Conservation (phyloP, 768 basidiomycete genomes). For the Mycena maculata region DNA sequence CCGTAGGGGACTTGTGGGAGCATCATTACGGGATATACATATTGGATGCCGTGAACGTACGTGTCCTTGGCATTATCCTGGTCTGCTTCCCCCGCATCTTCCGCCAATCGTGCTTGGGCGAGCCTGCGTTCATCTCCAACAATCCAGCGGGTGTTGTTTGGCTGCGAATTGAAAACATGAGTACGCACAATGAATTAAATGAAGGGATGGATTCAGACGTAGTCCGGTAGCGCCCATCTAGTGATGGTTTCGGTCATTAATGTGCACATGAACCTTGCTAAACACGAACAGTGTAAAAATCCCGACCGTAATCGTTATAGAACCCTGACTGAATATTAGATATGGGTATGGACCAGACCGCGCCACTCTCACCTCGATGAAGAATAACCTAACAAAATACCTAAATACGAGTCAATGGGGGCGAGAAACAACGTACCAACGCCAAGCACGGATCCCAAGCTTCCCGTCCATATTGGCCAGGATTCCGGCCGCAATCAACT, state of each 20-base stretch:
- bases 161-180: slow-evolving; percentile 46
- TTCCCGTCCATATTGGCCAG: slow-evolving; percentile 76
- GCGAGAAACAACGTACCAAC: slow-evolving; percentile 51
- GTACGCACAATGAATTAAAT: neutral
- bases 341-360: slow-evolving; percentile 3
- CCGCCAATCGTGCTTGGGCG: slow-evolving; percentile 74
- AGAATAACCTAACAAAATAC: slow-evolving; percentile 66
- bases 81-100: slow-evolving; percentile 77
- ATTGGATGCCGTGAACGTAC: slow-evolving; percentile 49
- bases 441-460: slow-evolving; percentile 76
- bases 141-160: slow-evolving; percentile 72
- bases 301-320: slow-evolving; percentile 72
- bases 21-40: neutral
- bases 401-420: neutral
- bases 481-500: slow-evolving; percentile 84
- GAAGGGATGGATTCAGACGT: slow-evolving; percentile 50
- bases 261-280: no score
- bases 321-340: slow-evolving; percentile 56
- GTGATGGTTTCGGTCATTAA: neutral
- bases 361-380: slow-evolving; percentile 61
- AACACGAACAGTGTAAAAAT: slow-evolving; percentile 64
- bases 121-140: slow-evolving; percentile 60
- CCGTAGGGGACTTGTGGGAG: slow-evolving; percentile 51
- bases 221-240: slow-evolving; percentile 73
- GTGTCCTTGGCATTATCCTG: slow-evolving; percentile 67